Percentiles rank a stretch among this genome's conserved stretches.
These are phyloP conservation scores for Primulina eburnea DNA, from an alignment of 257 asterid genomes.

Conservation along the genomic window DNA sequence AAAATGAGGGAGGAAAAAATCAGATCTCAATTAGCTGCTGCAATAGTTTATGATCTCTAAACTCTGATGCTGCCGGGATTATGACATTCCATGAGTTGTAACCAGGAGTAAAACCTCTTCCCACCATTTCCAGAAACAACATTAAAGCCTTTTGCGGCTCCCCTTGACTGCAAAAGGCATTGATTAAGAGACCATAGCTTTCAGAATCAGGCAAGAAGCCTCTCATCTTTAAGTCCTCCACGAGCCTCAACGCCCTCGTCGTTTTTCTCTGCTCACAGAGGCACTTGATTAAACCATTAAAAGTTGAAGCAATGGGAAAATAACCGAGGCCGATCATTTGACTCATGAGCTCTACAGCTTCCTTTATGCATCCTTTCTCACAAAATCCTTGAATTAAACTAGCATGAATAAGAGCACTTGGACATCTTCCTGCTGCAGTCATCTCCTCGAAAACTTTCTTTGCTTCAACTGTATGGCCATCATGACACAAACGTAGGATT, in stretches of 20 bases:
- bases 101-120: constrained; percentile 51
- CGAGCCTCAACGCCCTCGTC: constrained; percentile 45
- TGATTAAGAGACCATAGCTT: constrained; percentile 48
- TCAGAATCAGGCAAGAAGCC: constrained; percentile 49
- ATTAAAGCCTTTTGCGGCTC: constrained; percentile 46
- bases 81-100: constrained; percentile 48
- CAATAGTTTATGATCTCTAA: constrained; percentile 30
- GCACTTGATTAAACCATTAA: constrained; percentile 45
- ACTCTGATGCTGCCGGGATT: constrained; percentile 30
- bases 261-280: constrained; percentile 58
- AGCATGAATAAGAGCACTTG: constrained; percentile 62
- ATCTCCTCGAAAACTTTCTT: constrained; percentile 46
- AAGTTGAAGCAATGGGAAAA: constrained; percentile 51
- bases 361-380: constrained; percentile 49
- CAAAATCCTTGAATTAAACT: constrained; percentile 46
- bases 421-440: constrained; percentile 48
- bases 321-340: constrained; percentile 55
- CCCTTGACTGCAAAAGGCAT: constrained; percentile 38
- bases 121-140: constrained; percentile 59
- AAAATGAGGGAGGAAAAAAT: neutral
- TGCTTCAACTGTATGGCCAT: constrained; percentile 38
- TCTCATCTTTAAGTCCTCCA: constrained; percentile 65
- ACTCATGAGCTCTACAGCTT: constrained; percentile 52
- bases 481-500: constrained; percentile 42
- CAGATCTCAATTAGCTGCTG: constrained; percentile 27